Evolutionary conservation across 148 eudicot genomes (phyloP), one percentile per base, ranked within the genome.

Genomic region (Silene conica): DNA sequence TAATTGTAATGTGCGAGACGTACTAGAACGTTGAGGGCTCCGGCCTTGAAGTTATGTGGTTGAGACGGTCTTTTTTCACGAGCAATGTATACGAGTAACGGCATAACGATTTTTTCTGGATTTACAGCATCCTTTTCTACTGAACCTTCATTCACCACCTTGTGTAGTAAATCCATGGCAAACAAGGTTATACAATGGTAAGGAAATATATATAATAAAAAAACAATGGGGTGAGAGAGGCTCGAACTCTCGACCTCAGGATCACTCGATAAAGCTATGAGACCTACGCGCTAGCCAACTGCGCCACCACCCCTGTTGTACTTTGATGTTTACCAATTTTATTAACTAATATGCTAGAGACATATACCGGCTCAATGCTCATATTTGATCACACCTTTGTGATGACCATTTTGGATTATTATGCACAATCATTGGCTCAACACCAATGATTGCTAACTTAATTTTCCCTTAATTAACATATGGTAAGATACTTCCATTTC

Each of bases 11-110:
- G 55, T 13, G 28, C 8, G 1, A n/a, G 12, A 45, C 78, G 26
- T 82, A 85, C 88, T 1, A 85, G 82, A 41, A 71, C 77, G 63
- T 85, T 85, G 34, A 85, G 76, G 22, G 88, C 85, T 72, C 88
- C 88, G 13, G 88, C 85, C 71, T 85, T 85, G 80, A 82, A 85
- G 69, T 78, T 71, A 28, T 79, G 86, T 12, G 74, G 77, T 22
- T 72, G 80, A 68, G 78, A 66, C 0, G 80, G 80, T 45, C 60
- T 67, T 73, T 86, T 86, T 73, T 83, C 89, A 0, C 89, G 79
- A 71, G 86, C 82, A n/a, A 81, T 45, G 22, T 86, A 83, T 4
- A 86, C 84, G 15, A 86, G 85, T 9, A 71, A 55, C 14, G 89
- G 89, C 73, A 86, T 77, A 16, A 18, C 14, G 6, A 0, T 48